Evolutionary conservation across 2,329 filamentous ascomycete species (phyloP).

Genomic region (Sporothrix variecibatus): DNA sequence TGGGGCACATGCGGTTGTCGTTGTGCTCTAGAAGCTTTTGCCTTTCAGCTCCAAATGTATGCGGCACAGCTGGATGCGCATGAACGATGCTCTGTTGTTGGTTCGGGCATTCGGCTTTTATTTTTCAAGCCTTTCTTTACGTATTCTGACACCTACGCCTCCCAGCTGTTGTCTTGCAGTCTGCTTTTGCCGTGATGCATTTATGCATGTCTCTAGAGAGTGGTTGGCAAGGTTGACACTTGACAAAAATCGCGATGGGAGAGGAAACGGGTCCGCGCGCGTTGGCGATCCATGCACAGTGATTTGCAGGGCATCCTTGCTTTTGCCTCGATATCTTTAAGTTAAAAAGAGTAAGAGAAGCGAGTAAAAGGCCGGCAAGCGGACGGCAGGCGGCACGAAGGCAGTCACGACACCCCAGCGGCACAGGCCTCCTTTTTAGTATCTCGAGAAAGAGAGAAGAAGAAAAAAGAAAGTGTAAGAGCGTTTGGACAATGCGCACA

Average conservation of each 20-base stretch:
- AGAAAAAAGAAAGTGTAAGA: background rate
- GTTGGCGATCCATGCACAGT: constrained; percentile 15
- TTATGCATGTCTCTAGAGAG: background rate
- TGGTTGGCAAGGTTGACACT: background rate
- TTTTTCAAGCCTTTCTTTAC: background rate
- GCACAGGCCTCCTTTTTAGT: background rate
- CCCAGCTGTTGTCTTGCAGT: too few relatives aligned
- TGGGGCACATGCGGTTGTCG: background rate
- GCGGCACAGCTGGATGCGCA: constrained; percentile 2
- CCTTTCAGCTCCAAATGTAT: background rate
- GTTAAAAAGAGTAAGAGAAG: background rate
- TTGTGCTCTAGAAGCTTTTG: background rate
- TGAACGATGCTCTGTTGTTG: background rate
- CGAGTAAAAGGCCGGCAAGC: background rate
- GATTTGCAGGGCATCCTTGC: background rate
- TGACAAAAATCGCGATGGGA: background rate
- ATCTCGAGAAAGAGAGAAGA: background rate
- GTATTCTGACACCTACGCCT: background rate
- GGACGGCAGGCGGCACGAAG: constrained; percentile 9
- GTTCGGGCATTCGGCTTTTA: background rate
- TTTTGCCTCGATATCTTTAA: too few relatives aligned
- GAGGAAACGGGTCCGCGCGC: background rate
- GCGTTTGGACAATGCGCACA: background rate
- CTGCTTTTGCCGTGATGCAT: background rate
- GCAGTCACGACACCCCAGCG: background rate